Evolutionary conservation across 805 yeast genomes (phyloP).

Genomic region (Starmerella roubikii): DNA sequence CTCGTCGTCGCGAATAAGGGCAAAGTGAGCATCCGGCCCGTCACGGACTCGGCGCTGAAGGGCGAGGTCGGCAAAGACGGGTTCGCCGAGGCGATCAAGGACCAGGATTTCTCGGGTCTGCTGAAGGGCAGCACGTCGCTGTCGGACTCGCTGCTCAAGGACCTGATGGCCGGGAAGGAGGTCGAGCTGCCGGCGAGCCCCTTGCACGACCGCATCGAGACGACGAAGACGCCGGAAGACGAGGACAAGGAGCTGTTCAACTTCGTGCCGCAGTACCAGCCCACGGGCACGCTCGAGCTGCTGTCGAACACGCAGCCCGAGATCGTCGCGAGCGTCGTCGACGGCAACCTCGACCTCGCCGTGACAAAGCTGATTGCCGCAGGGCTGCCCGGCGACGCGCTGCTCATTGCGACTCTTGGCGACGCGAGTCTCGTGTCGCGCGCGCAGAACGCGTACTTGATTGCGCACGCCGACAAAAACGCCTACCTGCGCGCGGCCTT

Average conservation of each 20-base stretch:
- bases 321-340: slow-evolving; percentile 40
- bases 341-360: slow-evolving; percentile 53
- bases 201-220: slow-evolving; percentile 11
- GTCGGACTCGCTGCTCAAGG: slow-evolving; percentile 25
- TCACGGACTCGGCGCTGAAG: slow-evolving; percentile 20
- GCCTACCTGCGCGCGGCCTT: slow-evolving; percentile 63
- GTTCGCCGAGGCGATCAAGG: slow-evolving; percentile 44
- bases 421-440: slow-evolving; percentile 37
- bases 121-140: slow-evolving; percentile 19
- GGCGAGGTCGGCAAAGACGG: slow-evolving; percentile 23
- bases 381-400: slow-evolving; percentile 61
- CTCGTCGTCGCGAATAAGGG: slow-evolving; percentile 40
- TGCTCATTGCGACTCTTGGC: slow-evolving; percentile 49
- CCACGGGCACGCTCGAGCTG: slow-evolving; percentile 25
- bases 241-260: slow-evolving; percentile 32
- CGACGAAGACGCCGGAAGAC: slow-evolving; percentile 7
- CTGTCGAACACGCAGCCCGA: slow-evolving; percentile 20
- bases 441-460: slow-evolving; percentile 60
- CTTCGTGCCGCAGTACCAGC: slow-evolving; percentile 22
- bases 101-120: slow-evolving; percentile 22
- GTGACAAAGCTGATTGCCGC: slow-evolving; percentile 50
- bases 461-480: slow-evolving; percentile 37
- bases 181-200: slow-evolving; percentile 8
- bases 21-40: slow-evolving; percentile 31
- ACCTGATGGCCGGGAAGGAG: slow-evolving; percentile 15